Evolutionary conservation across 2,329 filamentous ascomycete species (phyloP).

Genomic region (Aspergillus neotritici): DNA sequence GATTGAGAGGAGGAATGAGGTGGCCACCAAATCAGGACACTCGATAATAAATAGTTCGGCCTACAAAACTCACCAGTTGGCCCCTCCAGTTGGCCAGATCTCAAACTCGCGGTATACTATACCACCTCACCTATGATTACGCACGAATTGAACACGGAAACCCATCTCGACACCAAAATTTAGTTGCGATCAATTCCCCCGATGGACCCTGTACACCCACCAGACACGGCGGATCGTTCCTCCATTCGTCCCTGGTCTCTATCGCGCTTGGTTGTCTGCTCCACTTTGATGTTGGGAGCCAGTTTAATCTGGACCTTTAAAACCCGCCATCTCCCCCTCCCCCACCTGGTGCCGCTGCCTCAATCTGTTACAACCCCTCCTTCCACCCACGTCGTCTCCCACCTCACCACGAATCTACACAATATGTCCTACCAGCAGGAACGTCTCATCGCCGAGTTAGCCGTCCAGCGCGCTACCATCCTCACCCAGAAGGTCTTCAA

Average conservation of each 20-base stretch:
- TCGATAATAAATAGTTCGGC: too few relatives aligned
- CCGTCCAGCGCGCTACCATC: slow-evolving; percentile 75
- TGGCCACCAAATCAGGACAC: too few relatives aligned
- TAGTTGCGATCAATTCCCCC: too few relatives aligned
- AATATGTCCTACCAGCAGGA: slow-evolving; percentile 63
- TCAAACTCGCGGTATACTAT: too few relatives aligned
- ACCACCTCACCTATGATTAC: too few relatives aligned
- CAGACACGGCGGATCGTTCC: slow-evolving; percentile 13
- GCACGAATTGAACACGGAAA: too few relatives aligned
- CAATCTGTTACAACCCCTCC: too few relatives aligned
- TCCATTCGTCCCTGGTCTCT: slow-evolving; percentile 19
- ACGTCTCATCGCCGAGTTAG: slow-evolving; percentile 76
- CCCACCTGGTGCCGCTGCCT: slow-evolving; percentile 15
- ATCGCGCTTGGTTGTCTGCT: slow-evolving; percentile 30
- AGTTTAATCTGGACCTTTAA: slow-evolving; percentile 30
- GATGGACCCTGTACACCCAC: too few relatives aligned
- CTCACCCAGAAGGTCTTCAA: slow-evolving; percentile 74
- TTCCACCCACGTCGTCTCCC: not conserved
- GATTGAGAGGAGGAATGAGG: too few relatives aligned
- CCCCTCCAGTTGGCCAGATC: too few relatives aligned
- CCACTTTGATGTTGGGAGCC: slow-evolving; percentile 41
- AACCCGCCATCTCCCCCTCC: slow-evolving; percentile 32
- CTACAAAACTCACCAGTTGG: too few relatives aligned
- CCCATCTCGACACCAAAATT: too few relatives aligned
- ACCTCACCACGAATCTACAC: slow-evolving; percentile 15